Base-by-base conservation (phyloP, 192 early-diverging fungal genomes). In the Pecoramyces ruminantium region DNA sequence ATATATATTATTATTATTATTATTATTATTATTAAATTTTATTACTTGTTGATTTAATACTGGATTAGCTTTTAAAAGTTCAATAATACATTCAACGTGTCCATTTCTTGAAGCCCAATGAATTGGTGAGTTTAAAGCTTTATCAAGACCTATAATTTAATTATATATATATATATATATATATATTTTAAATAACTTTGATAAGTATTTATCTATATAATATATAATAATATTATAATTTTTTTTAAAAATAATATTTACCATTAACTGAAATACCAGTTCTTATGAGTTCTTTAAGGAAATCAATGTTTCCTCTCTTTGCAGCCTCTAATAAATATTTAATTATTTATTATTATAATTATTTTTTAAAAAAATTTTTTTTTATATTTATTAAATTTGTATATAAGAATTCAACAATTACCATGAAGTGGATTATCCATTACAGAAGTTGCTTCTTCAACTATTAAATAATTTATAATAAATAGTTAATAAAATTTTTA, bases 1-100 rank as follows among this genome's bases (percentile, higher is more conserved):
- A 34, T 34, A 34, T 34, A 34, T 34, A 34, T 34, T 34, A 34
- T 6, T 6, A n/a, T n/a, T n/a, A n/a, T n/a, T n/a, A n/a, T n/a
- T n/a, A n/a, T n/a, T 34, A 34, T 34, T 6, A 6, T 6, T 34
- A 34, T 34, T 11, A 6, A 34, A 6, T 6, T 34, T 6, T 34
- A 34, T 80, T 38, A 80, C 80, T 78, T 42, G 51, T 79, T 81
- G 81, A 28, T 81, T 79, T 79, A 81, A 34, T 25, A 81, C 81
- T 9, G 81, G 81, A 67, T 81, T 67, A 18, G 29, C 34, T 18
- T 38, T 79, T 34, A 81, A 79, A 30, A 81, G 81, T 79, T 79
- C 28, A n/a, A 25, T 15, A 25, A 81, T 79, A 28, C 81, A 81
- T 3, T 81, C 81, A 29, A 30, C 18, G 18, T 81, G 38, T 15